Evolutionary conservation across 2,329 filamentous ascomycete genomes (phyloP).

Genomic region (Aureobasidium namibiae): DNA sequence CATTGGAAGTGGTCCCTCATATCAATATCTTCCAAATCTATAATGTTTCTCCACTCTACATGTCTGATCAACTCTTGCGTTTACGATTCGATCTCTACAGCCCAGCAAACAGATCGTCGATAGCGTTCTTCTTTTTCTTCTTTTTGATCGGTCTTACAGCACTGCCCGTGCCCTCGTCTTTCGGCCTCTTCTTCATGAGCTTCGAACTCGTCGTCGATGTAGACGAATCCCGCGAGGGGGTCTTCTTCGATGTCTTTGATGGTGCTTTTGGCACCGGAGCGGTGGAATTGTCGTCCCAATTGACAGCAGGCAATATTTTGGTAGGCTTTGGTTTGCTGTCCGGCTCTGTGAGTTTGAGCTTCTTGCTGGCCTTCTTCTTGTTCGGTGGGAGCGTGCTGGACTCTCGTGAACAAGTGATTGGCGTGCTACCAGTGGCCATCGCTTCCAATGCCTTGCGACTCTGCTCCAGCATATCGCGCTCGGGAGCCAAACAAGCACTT

Average conservation of each 20-base stretch:
- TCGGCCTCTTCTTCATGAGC: conserved; percentile 19
- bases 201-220: conserved; percentile 7
- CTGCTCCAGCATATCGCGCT: conserved; percentile 5
- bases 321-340: background rate
- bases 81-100: conserved; percentile 27
- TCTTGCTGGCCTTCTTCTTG: background rate
- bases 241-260: background rate
- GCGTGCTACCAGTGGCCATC: background rate
- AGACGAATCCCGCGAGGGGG: background rate
- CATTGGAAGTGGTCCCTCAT: no score
- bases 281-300: background rate
- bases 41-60: no score
- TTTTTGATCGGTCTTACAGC: conserved; percentile 33
- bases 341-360: background rate
- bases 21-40: no score
- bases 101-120: conserved; percentile 64
- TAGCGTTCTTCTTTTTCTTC: conserved; percentile 53
- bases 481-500: conserved; percentile 1
- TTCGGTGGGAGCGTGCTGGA: background rate
- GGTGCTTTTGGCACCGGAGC: background rate
- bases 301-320: background rate
- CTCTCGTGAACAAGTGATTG: background rate
- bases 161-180: background rate
- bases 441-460: conserved; percentile 7
- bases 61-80: no score